Evolutionary conservation across 228 moss, liverwort and hornwort genomes (phyloP).

Genomic region (Sphagnum magellanicum): DNA sequence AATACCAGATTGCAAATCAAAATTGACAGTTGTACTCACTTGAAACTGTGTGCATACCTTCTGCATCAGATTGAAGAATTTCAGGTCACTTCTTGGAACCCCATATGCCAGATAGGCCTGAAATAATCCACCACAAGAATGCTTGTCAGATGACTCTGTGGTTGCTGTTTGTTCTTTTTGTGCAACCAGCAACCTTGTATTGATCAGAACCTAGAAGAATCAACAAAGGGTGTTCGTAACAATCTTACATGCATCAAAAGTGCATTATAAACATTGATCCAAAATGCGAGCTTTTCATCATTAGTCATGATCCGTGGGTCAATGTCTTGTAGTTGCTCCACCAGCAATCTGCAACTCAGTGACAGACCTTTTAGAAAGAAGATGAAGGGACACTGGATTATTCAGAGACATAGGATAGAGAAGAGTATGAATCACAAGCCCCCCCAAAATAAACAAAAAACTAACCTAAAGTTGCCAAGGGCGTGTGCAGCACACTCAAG

Average conservation of each 20-base stretch:
- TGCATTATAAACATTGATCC: constrained; percentile 46
- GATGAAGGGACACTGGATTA: background rate
- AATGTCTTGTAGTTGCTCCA: constrained; percentile 26
- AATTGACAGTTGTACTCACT: too few relatives aligned
- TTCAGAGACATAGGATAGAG: background rate
- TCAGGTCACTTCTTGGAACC: constrained; percentile 34
- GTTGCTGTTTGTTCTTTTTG: background rate
- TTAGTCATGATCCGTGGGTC: constrained; percentile 22
- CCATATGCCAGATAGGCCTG: constrained; percentile 46
- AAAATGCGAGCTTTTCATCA: constrained; percentile 42
- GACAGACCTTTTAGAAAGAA: background rate
- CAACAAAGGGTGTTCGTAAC: too few relatives aligned
- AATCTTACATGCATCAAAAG: constrained; percentile 40
- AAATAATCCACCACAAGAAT: background rate
- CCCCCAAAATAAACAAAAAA: background rate
- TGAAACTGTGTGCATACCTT: constrained; percentile 17
- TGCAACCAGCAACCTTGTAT: too few relatives aligned
- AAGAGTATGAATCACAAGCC: background rate
- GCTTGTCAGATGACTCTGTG: background rate
- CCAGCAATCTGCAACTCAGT: constrained; percentile 15
- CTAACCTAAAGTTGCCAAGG: constrained; percentile 40
- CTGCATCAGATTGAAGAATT: constrained; percentile 28
- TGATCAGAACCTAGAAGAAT: too few relatives aligned
- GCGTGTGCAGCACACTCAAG: constrained; percentile 31
- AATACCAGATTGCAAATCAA: too few relatives aligned